Evolutionary conservation across 805 yeast species (phyloP).

Genomic region (Diddensiella transvaalensis): DNA sequence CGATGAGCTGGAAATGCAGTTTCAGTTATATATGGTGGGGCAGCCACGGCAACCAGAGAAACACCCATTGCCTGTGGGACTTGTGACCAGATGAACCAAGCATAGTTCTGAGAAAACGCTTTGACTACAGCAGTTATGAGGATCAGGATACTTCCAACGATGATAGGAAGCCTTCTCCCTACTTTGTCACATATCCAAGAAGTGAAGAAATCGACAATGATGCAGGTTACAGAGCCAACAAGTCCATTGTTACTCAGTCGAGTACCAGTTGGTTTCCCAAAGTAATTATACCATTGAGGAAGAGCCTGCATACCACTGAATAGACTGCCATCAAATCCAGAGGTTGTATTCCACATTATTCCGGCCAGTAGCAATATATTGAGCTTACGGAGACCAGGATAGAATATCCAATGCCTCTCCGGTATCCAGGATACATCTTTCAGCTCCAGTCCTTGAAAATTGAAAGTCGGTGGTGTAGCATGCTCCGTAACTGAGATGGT

Average conservation of each 20-base stretch:
- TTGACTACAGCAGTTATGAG: constrained; percentile 55
- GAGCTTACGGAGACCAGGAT: constrained; percentile 15
- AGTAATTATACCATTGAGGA: constrained; percentile 17
- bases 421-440: constrained; percentile 12
- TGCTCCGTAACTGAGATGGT: background rate
- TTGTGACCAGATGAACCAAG: constrained; percentile 68
- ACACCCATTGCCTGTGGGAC: constrained; percentile 67
- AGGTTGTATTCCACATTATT: constrained; percentile 11
- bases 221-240: constrained; percentile 70
- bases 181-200: constrained; percentile 54
- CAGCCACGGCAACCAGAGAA: constrained; percentile 66
- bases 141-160: constrained; percentile 51
- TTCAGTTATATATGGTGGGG: constrained; percentile 73
- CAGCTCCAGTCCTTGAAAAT: constrained; percentile 8
- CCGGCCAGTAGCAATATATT: constrained; percentile 16
- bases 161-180: constrained; percentile 62
- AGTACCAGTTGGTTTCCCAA: constrained; percentile 17
- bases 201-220: constrained; percentile 48
- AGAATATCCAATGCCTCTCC: constrained; percentile 17
- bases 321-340: constrained; percentile 22
- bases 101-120: constrained; percentile 43
- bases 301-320: constrained; percentile 27
- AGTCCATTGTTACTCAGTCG: constrained; percentile 19
- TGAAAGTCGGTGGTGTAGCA: background rate
- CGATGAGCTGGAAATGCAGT: constrained; percentile 60